phyloP scores from a whole-genome alignment of 2,329 filamentous ascomycete species.

The Exophiala phaeomuriformis region DNA sequence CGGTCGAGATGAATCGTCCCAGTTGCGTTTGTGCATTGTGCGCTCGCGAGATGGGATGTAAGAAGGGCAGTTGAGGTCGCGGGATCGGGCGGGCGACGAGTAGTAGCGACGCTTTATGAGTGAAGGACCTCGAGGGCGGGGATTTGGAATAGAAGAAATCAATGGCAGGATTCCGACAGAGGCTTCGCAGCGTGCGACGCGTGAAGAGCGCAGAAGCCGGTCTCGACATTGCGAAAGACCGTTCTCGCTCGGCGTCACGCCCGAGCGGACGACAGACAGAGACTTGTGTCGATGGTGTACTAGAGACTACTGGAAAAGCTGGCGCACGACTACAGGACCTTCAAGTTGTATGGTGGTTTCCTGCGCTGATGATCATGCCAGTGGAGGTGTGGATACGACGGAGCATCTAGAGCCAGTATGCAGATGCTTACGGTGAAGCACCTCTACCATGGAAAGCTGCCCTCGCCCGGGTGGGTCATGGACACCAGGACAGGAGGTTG shows the following conservation, averaged over 20 bases:
- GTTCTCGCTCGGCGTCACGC: neutral
- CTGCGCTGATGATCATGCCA: too few species aligned
- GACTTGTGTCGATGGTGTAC: neutral
- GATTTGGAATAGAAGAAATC: constrained; percentile 19
- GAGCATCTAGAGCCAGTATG: too few species aligned
- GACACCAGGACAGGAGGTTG: too few species aligned
- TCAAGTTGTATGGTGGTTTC: too few species aligned
- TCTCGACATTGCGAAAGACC: neutral
- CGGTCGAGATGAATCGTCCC: constrained; percentile 70
- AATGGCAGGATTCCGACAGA: neutral
- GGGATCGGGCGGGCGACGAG: constrained; percentile 42
- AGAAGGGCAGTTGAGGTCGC: constrained; percentile 60
- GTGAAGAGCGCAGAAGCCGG: neutral
- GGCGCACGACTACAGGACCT: neutral
- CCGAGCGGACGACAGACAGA: neutral
- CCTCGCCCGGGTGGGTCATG: too few species aligned
- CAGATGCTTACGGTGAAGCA: too few species aligned
- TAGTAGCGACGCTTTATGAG: constrained; percentile 48
- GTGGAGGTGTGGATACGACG: too few species aligned
- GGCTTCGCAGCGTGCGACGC: constrained; percentile 3
- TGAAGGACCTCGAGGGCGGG: constrained; percentile 47
- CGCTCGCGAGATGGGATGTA: constrained; percentile 46
- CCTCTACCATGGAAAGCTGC: too few species aligned
- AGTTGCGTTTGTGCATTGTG: constrained; percentile 51
- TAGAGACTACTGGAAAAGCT: neutral